Base-by-base conservation (phyloP, 176 grass and related monocot species). In the Cenchrus fungigraminus region DNA sequence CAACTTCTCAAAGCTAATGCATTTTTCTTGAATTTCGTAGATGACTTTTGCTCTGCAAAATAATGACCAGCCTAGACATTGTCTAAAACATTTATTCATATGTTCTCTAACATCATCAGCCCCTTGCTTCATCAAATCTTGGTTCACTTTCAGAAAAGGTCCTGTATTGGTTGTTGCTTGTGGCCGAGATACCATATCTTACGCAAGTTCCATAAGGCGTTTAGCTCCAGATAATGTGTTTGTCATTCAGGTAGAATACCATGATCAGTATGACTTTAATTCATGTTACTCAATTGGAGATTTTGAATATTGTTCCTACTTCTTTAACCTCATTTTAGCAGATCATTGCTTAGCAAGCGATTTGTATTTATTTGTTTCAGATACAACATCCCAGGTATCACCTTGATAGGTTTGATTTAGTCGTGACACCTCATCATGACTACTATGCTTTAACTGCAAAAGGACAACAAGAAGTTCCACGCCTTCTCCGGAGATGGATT, bases 351-450 rank as follows among this genome's bases (percentile, higher is more conserved):
- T 59, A 47, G 9, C 4, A 47, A 59, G 50, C 65, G 15, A 65
- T 87, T 20, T 75, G 8, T 79, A 28, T 82, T 62, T 74, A 12
- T 82, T 82, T 22, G 12, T 91, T 87, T 86, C 87, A 98, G 93
- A 92, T 98, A 87, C 93, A 98, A 76, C 97, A 98, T 79, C 97
- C 97, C 62, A 87, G 97, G 58, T 94, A 74, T 83, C 58, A 45
- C n/a, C 88, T 98, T 71, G 76, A 87, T 79, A 94, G 91, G 83
- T 99, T 99, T 84, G 93, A 99, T 79, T 87, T 95, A 52, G 97
- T 94, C 3, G 89, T 91, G 73, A 96, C 93, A 79, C 93, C 97
- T 78, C 87, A 66, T 57, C 97, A 96, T 91, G 97, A 96, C 87
- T 98, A 91, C 78, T 92, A 96, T 84, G 89, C 93, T 87, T 87